Base-by-base conservation (phyloP, 306 rosid species). In the Prosopis cineraria region DNA sequence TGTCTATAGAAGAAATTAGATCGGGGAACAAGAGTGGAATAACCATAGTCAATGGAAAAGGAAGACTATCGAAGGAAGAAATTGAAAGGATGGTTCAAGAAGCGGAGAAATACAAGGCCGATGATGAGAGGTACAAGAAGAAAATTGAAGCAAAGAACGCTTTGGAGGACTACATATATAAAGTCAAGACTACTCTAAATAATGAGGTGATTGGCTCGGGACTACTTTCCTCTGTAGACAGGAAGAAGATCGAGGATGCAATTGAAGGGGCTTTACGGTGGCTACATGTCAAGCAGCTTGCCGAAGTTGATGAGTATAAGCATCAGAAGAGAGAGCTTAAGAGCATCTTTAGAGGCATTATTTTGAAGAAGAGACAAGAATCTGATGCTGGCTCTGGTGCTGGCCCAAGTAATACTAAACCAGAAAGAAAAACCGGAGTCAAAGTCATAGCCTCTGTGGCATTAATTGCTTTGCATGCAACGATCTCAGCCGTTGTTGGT, bases 81-180 rank as follows among this genome's bases (percentile, higher is more conserved):
- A n/a, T n/a, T n/a, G n/a, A n/a, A n/a, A n/a, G n/a, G n/a, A n/a
- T n/a, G n/a, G n/a, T n/a, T n/a, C n/a, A n/a, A n/a, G n/a, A n/a
- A n/a, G n/a, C n/a, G n/a, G 7, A 9, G 40, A 37, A 58, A 13
- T 85, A 81, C 82, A 65, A 77, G 79, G 56, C 40, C 0, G 87
- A 89, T 19, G 91, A 89, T 1, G 81, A 74, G 14, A 86, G 74
- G 62, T n/a, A 50, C 68, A 59, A 65, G 76, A 79, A 69, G 75
- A 87, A 76, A 68, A 80, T 70, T 0, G 68, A 70, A 0, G 62
- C 84, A 2, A 84, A 69, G 81, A 74, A 73, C 8, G 80, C 83
- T 0, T 71, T 84, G 73, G 90, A 86, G 58, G 45, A 83, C 33
- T 81, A 74, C 2, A 58, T 83, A 7, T 86, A 80, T 73, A 77